Percentiles rank a stretch among this genome's conserved stretches.
phyloP scores from a whole-genome alignment of 192 early-diverging fungal genomes.

The Coemansia sp. region DNA sequence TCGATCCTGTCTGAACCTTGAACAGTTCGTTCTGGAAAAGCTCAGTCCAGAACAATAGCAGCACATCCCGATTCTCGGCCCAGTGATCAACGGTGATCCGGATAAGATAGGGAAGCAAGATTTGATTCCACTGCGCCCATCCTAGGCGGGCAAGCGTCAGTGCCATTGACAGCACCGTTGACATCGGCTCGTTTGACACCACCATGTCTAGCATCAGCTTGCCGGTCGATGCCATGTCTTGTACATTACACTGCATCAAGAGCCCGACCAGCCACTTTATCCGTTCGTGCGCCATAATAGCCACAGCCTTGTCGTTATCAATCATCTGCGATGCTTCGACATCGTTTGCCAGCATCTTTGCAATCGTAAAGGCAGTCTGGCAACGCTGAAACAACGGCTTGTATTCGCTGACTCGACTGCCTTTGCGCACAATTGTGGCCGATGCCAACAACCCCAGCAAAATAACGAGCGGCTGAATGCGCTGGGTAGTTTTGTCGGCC shows the following conservation, averaged over 20 bases:
- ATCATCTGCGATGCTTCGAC: neutral
- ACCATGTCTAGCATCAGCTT: constrained; percentile 35
- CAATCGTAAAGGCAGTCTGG: constrained; percentile 22
- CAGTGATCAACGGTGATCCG: constrained; percentile 26
- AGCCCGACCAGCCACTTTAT: constrained; percentile 32
- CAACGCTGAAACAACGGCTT: constrained; percentile 33
- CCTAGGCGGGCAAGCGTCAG: constrained; percentile 65
- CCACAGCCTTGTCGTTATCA: neutral
- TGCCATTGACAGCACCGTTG: constrained; percentile 62
- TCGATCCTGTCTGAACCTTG: neutral
- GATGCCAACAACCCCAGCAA: constrained; percentile 25
- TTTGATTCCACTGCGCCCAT: constrained; percentile 71
- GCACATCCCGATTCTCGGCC: constrained; percentile 3
- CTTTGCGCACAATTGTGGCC: constrained; percentile 42
- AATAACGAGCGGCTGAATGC: constrained; percentile 16
- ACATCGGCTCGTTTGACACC: constrained; percentile 20
- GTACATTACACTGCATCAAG: constrained; percentile 27
- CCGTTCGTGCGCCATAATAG: constrained; percentile 22
- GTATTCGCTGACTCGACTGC: constrained; percentile 41
- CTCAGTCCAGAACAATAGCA: constrained; percentile 41
- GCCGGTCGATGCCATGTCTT: constrained; percentile 32
- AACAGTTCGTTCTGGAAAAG: constrained; percentile 29
- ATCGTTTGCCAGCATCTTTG: neutral
- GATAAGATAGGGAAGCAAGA: constrained; percentile 70
- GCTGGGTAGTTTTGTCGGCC: neutral